Evolutionary conservation across 2,329 filamentous ascomycete species (phyloP), one percentile per base, ranked within the genome.

Genomic region (Dactylellina parvicollis): DNA sequence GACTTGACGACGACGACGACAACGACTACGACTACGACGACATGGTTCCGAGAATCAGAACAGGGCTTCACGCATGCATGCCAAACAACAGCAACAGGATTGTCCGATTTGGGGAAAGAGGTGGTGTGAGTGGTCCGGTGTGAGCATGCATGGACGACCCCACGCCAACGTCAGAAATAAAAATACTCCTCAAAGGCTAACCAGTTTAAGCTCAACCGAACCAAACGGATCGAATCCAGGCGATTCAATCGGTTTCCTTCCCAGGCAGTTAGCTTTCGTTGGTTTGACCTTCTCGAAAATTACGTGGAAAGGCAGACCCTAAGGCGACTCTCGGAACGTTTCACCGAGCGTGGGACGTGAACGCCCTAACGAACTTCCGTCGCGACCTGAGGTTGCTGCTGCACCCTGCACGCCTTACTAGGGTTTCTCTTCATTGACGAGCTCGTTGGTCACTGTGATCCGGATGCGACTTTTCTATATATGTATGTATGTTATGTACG

Each of bases 291-390:
- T 67, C 62, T 59, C 52, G 62, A 59, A 67, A 8, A 71, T 72
- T 50, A 72, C 66, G 66, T 72, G 66, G 66, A 72, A 72, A 72
- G 66, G 66, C 66, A 59, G 66, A 72, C 57, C 49, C 57, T 55
- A 64, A 72, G 66, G 66, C 66, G 34, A 16, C 42, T 42, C 54
- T 52, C 60, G 57, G 65, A 70, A 61, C 47, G 7, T 10, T 30
- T 60, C 56, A 56, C 57, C 57, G 49, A 61, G 44, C 38, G 16
- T 16, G n/a, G 20, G 7, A n/a, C 16, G 20, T 40, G 5, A 8
- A 14, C n/a, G n/a, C n/a, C n/a, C n/a, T n/a, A 22, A 9, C 8
- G n/a, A 14, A 3, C n/a, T 26, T 28, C 16, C 28, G 26, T 52
- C 47, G 47, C 28, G 47, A 32, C 34, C 47, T 34, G 3, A 20